phyloP scores from a whole-genome alignment of 75 land plant genomes.

The Sequoia sempervirens region DNA sequence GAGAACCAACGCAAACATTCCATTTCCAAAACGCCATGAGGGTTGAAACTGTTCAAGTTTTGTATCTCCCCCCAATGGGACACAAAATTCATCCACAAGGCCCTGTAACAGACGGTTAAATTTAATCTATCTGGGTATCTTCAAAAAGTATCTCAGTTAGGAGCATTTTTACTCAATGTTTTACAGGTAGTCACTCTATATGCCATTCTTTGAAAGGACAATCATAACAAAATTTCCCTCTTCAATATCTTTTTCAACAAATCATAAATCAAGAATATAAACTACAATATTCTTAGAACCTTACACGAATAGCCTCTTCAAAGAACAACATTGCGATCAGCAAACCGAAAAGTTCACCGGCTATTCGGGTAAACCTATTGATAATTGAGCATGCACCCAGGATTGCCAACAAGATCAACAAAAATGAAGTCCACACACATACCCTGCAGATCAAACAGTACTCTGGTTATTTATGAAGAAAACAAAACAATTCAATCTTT shows the following conservation, averaged over 20 bases:
- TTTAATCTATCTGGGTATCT: neutral
- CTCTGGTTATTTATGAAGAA: neutral
- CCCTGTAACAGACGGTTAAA: constrained; percentile 24
- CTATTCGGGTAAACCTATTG: constrained; percentile 90
- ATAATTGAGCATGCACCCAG: constrained; percentile 93
- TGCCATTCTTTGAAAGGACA: neutral
- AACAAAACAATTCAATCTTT: neutral
- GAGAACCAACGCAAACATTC: constrained; percentile 68
- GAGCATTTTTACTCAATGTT: neutral
- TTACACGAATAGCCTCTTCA: constrained; percentile 91
- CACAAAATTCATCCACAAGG: constrained; percentile 46
- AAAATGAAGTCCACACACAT: constrained; percentile 84
- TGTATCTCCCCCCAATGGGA: constrained; percentile 32
- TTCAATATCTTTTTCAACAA: neutral
- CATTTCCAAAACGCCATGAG: constrained; percentile 70
- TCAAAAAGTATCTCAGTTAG: too few relatives aligned
- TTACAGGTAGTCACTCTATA: too few relatives aligned
- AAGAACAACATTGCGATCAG: constrained; percentile 94
- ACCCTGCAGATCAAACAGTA: constrained; percentile 52
- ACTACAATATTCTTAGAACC: neutral
- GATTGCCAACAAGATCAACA: constrained; percentile 66
- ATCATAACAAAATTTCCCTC: neutral
- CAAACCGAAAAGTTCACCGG: constrained; percentile 94
- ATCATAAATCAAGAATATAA: neutral
- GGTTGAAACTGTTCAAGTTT: constrained; percentile 23